These are phyloP conservation scores for Ormosia semicastrata DNA, from an alignment of 306 rosid species.

Conservation along the genomic window DNA sequence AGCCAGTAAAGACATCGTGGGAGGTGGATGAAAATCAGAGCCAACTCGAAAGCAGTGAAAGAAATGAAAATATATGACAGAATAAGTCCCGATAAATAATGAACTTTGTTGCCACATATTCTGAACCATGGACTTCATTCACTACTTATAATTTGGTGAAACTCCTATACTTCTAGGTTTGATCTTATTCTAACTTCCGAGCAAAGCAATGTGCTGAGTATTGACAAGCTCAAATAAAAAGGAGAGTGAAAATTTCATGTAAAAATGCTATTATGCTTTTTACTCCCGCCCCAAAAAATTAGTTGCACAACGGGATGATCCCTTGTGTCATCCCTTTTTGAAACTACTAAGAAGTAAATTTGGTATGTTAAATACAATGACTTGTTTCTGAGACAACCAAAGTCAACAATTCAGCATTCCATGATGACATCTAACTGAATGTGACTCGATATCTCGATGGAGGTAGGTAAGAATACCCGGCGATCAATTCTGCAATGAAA, in stretches of 20 bases:
- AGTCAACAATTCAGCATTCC: constrained; percentile 35
- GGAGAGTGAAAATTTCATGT: background rate
- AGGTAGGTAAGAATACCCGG: constrained; percentile 10
- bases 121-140: constrained; percentile 5
- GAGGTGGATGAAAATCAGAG: constrained; percentile 2
- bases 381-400: constrained; percentile 23
- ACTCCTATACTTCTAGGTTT: constrained; percentile 28
- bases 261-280: background rate
- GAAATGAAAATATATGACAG: background rate
- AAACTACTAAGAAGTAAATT: constrained; percentile 15
- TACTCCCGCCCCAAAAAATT: constrained; percentile 11
- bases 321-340: constrained; percentile 5
- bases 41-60: constrained; percentile 13
- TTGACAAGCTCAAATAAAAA: constrained; percentile 7
- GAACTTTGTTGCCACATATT: constrained; percentile 4
- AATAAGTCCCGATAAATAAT: background rate
- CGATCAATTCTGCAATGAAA: constrained; percentile 28
- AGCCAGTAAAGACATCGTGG: background rate
- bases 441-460: constrained; percentile 7
- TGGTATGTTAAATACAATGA: constrained; percentile 20
- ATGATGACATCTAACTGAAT: constrained; percentile 2
- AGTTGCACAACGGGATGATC: constrained; percentile 31
- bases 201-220: constrained; percentile 12
- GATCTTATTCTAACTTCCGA: constrained; percentile 13
- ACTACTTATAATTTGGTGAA: background rate